Conservation (phyloP, 1,284 basidiomycete species). For the Marasmius fiardii region DNA sequence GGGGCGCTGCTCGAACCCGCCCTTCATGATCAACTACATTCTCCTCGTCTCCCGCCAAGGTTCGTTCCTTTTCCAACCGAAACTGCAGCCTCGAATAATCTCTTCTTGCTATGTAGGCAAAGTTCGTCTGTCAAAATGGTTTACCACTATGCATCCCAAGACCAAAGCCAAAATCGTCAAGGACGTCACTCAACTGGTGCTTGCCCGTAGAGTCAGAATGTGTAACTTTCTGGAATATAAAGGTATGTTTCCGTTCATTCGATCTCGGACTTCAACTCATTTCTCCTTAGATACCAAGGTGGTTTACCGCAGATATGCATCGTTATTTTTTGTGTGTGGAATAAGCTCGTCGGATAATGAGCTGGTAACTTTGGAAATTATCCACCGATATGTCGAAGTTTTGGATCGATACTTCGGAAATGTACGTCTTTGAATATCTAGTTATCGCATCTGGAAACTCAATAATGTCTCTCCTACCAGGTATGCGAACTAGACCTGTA, state of each 20-base stretch:
- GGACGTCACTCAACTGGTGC: constrained; percentile 98
- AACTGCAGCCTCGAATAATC: neutral
- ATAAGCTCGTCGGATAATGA: constrained; percentile 90
- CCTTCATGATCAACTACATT: constrained; percentile 78
- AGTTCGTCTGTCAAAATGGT: constrained; percentile 99
- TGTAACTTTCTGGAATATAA: constrained; percentile 99
- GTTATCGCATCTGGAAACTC: neutral
- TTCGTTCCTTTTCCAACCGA: constrained; percentile 30
- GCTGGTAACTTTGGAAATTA: constrained; percentile 92
- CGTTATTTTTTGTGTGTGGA: constrained; percentile 97
- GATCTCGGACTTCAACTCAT: neutral
- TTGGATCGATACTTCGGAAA: constrained; percentile 99
- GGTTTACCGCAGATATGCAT: constrained; percentile 96
- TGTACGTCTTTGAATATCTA: constrained; percentile 37
- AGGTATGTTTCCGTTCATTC: constrained; percentile 48
- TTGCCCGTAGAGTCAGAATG: constrained; percentile 95
- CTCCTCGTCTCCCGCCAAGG: constrained; percentile 94
- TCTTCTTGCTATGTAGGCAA: constrained; percentile 65
- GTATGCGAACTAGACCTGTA: constrained; percentile 96
- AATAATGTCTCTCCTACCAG: constrained; percentile 36
- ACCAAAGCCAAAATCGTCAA: constrained; percentile 98
- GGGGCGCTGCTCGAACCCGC: neutral
- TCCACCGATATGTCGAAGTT: constrained; percentile 99
- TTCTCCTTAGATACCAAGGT: constrained; percentile 79
- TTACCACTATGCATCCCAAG: constrained; percentile 92